A percentile compares a stretch with the other conserved stretches of the same genome.
Evolutionary conservation across 2,329 filamentous ascomycete species (phyloP).

Genomic region (Trichoderma gracile): DNA sequence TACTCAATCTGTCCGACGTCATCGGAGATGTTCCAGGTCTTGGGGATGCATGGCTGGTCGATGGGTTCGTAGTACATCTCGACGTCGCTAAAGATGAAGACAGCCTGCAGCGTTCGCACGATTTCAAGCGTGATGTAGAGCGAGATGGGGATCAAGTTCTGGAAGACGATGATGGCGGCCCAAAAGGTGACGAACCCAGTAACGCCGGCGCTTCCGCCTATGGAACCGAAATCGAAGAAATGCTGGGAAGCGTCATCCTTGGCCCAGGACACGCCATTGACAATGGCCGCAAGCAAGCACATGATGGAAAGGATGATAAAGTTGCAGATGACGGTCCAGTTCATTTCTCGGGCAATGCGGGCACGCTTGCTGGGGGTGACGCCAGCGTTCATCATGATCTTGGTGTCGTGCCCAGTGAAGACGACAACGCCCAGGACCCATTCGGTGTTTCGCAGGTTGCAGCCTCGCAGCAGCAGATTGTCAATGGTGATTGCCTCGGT

Average conservation of each 20-base stretch:
- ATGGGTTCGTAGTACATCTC: conserved; percentile 97
- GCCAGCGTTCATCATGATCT: conserved; percentile 98
- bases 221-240: conserved; percentile 84
- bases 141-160: conserved; percentile 98
- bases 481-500: conserved; percentile 92
- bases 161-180: conserved; percentile 90
- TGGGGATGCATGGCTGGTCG: conserved; percentile 93
- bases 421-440: conserved; percentile 92
- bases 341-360: conserved; percentile 87
- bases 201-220: conserved; percentile 70
- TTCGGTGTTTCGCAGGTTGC: conserved; percentile 91
- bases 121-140: conserved; percentile 98
- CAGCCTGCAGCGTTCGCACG: conserved; percentile 85
- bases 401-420: conserved; percentile 94
- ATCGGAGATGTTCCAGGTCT: conserved; percentile 98
- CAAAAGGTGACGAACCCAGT: conserved; percentile 97
- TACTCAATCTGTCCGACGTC: conserved; percentile 98
- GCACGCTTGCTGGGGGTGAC: conserved; percentile 93
- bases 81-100: conserved; percentile 96
- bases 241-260: conserved; percentile 71
- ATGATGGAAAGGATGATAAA: conserved; percentile 86
- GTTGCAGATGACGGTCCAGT: conserved; percentile 97
- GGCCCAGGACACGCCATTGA: conserved; percentile 81
- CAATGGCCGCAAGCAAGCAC: conserved; percentile 82
- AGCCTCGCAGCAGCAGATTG: conserved; percentile 90